A percentile compares a stretch with the other conserved stretches of the same genome.
These are phyloP conservation scores for Cicer judaicum DNA, from an alignment of 306 rosid genomes.

Conservation along the genomic window DNA sequence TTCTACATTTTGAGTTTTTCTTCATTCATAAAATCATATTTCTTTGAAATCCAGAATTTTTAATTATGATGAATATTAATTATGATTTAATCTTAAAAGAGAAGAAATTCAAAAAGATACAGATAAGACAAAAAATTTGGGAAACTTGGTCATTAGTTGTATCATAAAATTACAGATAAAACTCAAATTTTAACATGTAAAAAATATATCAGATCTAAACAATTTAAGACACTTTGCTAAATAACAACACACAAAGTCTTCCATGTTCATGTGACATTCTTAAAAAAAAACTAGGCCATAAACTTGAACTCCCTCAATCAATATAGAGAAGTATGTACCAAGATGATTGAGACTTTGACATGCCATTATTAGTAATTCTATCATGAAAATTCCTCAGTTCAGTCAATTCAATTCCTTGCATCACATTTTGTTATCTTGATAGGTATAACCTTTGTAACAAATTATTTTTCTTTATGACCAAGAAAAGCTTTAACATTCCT, in stretches of 20 bases:
- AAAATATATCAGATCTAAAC: conserved; percentile 43
- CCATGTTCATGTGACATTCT: conserved; percentile 47
- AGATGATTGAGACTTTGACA: conserved; percentile 49
- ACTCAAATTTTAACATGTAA: conserved; percentile 40
- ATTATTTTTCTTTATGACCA: conserved; percentile 4
- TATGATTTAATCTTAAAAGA: no score
- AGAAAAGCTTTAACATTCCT: conserved; percentile 42
- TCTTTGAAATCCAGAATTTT: no score
- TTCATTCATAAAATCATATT: neutral
- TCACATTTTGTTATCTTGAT: conserved; percentile 34
- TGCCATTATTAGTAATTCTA: conserved; percentile 37
- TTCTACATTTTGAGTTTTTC: neutral
- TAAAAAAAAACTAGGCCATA: conserved; percentile 45
- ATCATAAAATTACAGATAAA: conserved; percentile 41
- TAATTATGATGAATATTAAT: no score
- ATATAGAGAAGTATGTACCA: conserved; percentile 30
- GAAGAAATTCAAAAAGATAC: neutral
- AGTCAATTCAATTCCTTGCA: conserved; percentile 21
- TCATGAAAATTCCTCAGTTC: conserved; percentile 33
- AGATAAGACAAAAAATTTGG: conserved; percentile 47
- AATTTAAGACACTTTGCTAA: conserved; percentile 38
- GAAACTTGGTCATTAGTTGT: conserved; percentile 46
- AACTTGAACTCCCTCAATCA: conserved; percentile 39
- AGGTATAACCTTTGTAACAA: conserved; percentile 39
- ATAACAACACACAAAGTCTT: conserved; percentile 48